Conservation (phyloP, 2,329 filamentous ascomycete species). For the Pseudogymnoascus sp. region DNA sequence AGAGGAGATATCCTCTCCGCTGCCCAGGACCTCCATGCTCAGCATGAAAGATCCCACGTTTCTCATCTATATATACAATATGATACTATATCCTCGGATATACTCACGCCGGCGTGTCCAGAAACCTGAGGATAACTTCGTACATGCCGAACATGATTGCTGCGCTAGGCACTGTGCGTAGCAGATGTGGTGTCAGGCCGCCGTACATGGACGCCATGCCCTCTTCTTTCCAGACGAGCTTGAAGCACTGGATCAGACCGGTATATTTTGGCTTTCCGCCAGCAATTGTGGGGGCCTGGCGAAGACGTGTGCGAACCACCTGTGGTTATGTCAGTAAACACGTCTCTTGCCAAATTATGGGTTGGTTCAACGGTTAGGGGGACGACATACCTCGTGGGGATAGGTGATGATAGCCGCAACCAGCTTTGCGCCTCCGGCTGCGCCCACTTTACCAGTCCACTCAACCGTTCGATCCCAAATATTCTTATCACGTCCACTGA, state of each 20-base stretch:
- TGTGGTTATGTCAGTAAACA: conserved; percentile 25
- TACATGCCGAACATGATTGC: conserved; percentile 96
- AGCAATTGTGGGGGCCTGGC: conserved; percentile 67
- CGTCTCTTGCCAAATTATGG: background rate
- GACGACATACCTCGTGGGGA: conserved; percentile 67
- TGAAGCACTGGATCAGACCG: conserved; percentile 81
- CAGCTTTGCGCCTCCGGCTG: conserved; percentile 78
- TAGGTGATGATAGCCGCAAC: conserved; percentile 79
- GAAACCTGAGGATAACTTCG: conserved; percentile 29
- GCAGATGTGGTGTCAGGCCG: conserved; percentile 81
- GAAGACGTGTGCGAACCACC: conserved; percentile 74
- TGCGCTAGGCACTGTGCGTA: conserved; percentile 83
- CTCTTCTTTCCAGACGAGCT: conserved; percentile 79
- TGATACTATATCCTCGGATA: conserved; percentile 1
- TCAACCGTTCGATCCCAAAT: conserved; percentile 67
- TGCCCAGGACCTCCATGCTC: background rate
- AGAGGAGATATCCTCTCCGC: background rate
- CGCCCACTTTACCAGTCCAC: conserved; percentile 70
- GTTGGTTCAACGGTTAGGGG: background rate
- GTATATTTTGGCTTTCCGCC: conserved; percentile 75
- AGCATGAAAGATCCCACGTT: conserved; percentile 1
- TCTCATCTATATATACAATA: conserved; percentile 6
- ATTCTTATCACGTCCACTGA: conserved; percentile 53
- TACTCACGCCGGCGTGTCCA: conserved; percentile 22
- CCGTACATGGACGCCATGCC: conserved; percentile 81